Conservation (phyloP, 257 asterid species). For the Verbascum thapsus region DNA sequence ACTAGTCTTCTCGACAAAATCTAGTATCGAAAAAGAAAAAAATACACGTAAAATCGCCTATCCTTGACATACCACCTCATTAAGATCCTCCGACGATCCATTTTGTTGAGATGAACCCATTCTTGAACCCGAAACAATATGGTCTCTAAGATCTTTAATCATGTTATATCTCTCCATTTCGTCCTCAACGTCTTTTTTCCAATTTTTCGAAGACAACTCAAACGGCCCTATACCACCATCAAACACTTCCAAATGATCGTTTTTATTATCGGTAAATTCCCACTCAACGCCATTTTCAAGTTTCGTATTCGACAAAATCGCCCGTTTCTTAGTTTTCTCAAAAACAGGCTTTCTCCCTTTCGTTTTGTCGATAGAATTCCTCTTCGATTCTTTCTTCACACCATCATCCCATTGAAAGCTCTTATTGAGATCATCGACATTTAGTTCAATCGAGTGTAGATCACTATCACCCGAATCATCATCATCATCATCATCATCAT, state of each 20-base stretch:
- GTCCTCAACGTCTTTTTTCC: constrained; percentile 66
- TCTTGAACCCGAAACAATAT: constrained; percentile 72
- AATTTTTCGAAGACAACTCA: constrained; percentile 52
- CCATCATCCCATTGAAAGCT: constrained; percentile 57
- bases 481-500: too few species aligned
- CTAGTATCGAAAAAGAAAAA: not conserved
- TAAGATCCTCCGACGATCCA: constrained; percentile 47
- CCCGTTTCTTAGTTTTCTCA: constrained; percentile 44
- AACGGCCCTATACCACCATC: constrained; percentile 42
- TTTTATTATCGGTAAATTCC: constrained; percentile 47
- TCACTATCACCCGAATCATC: constrained; percentile 52
- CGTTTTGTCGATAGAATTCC: too few species aligned
- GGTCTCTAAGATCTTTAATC: constrained; percentile 88
- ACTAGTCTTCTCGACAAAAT: not conserved
- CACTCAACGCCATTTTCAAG: constrained; percentile 55
- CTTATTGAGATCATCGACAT: constrained; percentile 53
- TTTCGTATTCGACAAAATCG: constrained; percentile 42
- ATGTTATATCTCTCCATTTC: constrained; percentile 84
- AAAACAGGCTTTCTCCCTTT: constrained; percentile 53
- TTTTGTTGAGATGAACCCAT: constrained; percentile 46
- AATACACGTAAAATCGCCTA: constrained; percentile 27
- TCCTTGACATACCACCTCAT: constrained; percentile 46
- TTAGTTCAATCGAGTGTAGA: constrained; percentile 65
- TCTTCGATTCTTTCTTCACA: constrained; percentile 37
- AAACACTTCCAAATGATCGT: constrained; percentile 38